Evolutionary conservation across 2,329 filamentous ascomycete genomes (phyloP).

Genomic region (Diplodia seriata): DNA sequence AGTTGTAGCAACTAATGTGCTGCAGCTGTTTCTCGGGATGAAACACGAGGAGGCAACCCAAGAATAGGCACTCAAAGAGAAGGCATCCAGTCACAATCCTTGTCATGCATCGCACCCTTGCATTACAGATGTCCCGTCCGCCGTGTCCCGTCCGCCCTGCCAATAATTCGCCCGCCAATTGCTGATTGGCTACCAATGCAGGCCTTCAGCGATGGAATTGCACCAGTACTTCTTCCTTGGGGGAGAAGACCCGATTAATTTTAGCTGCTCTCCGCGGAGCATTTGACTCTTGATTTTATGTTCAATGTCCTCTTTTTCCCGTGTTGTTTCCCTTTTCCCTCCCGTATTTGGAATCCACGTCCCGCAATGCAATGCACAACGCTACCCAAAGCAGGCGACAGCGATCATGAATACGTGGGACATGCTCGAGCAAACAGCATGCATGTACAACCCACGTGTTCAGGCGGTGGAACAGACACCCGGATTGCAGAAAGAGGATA

Average conservation of each 20-base stretch:
- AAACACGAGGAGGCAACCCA: not conserved
- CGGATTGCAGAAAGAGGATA: not conserved
- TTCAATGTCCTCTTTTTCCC: not conserved
- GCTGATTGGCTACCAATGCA: no score
- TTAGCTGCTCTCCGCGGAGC: not conserved
- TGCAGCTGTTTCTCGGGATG: not conserved
- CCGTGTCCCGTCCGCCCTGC: not conserved
- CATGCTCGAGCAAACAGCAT: not conserved
- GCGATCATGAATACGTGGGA: not conserved
- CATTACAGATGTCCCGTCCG: not conserved
- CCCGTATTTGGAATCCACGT: no score
- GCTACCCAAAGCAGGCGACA: not conserved
- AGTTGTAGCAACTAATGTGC: no score
- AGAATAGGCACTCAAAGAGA: not conserved
- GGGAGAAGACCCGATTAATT: not conserved
- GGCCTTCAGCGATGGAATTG: no score
- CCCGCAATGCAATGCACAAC: not conserved
- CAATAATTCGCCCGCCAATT: no score
- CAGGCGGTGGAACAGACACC: not conserved
- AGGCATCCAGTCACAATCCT: not conserved
- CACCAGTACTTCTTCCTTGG: no score
- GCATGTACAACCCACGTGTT: not conserved
- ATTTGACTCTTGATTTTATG: not conserved
- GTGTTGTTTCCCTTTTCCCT: not conserved
- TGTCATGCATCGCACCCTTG: not conserved